These are phyloP conservation scores for Kuraishia floccosa DNA, from an alignment of 805 yeast genomes.

Conservation along the genomic window DNA sequence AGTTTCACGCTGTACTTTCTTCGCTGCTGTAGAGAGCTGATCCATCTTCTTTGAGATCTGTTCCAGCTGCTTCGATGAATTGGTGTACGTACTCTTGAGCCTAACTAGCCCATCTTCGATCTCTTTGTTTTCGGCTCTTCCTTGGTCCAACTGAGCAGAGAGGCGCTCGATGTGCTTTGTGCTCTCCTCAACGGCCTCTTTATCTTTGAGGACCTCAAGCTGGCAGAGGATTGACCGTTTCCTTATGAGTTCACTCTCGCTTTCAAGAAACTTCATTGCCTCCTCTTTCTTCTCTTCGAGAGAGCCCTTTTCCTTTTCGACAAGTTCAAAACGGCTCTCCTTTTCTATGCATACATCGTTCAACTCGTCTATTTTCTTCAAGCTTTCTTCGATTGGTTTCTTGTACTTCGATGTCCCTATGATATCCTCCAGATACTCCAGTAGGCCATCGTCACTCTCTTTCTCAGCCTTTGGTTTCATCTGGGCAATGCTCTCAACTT, in stretches of 20 bases:
- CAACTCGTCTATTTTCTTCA: conserved; percentile 52
- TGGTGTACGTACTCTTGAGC: conserved; percentile 17
- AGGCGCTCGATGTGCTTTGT: conserved; percentile 24
- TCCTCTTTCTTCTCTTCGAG: conserved; percentile 52
- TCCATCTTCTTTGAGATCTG: conserved; percentile 13
- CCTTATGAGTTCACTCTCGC: conserved; percentile 49
- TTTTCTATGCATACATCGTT: conserved; percentile 78
- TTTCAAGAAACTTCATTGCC: conserved; percentile 53
- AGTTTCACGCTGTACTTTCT: conserved; percentile 39
- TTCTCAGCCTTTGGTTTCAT: conserved; percentile 96
- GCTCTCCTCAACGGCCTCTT: conserved; percentile 25
- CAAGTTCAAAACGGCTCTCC: conserved; percentile 67
- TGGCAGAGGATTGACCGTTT: conserved; percentile 50
- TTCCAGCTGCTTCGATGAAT: conserved; percentile 11
- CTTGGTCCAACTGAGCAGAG: conserved; percentile 28
- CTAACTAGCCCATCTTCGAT: conserved; percentile 23
- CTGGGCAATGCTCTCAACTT: conserved; percentile 95
- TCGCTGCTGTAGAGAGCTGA: conserved; percentile 21
- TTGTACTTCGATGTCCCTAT: conserved; percentile 90
- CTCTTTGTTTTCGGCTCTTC: conserved; percentile 27
- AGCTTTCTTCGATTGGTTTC: conserved; percentile 54
- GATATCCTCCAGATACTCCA: conserved; percentile 92
- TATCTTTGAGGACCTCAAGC: conserved; percentile 27
- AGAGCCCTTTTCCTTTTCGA: conserved; percentile 58
- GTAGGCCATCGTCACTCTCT: conserved; percentile 84